Evolutionary conservation across 257 asterid genomes (phyloP), one percentile per base, ranked within the genome.

Genomic region (Thymus mandschuricus): DNA sequence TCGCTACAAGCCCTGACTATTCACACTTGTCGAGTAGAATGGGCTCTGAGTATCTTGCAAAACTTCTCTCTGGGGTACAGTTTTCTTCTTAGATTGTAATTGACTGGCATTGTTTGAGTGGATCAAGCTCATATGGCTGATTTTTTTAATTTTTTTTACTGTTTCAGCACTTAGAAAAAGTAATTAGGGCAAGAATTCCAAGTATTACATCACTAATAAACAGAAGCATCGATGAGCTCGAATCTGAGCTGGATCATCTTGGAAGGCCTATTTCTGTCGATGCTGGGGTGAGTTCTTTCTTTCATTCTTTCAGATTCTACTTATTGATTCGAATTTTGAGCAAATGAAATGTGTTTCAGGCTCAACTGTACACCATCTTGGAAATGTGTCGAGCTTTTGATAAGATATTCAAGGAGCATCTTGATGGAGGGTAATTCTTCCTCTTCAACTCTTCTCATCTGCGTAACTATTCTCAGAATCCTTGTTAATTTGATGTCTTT

Each of bases 361-460:
- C 97, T 81, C 97, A 93, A 75, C 74, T 93, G 74, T 93, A 91
- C 83, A 87, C 96, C 60, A 93, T 93, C 73, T 87, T 93, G 88
- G 98, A 93, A 69, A 94, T 93, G 71, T 93, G 97, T 67, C 98
- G 98, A 70, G 97, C 98, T 73, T 93, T 93, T 85, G 90, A 86
- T 77, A 81, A 86, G 89, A 93, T 93, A 78, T 93, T 90, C 67
- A 93, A 91, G 86, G 97, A 91, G 84, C 98, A 93, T 86, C 87
- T 93, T 45, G 98, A 93, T 31, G 98, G 98, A 84, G 97, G 98
- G 97, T 88, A 84, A 43, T 38, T 27, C 50, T 78, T 63, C 48
- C 55, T 40, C 67, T 29, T 68, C 15, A 45, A 29, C 45, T 4
- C 11, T 48, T 60, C 29, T 55, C 35, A 3, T 49, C 31, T 46